Evolutionary conservation across 371 early-diverging fungal genomes (phyloP).

Genomic region (Apophysomyces variabilis): DNA sequence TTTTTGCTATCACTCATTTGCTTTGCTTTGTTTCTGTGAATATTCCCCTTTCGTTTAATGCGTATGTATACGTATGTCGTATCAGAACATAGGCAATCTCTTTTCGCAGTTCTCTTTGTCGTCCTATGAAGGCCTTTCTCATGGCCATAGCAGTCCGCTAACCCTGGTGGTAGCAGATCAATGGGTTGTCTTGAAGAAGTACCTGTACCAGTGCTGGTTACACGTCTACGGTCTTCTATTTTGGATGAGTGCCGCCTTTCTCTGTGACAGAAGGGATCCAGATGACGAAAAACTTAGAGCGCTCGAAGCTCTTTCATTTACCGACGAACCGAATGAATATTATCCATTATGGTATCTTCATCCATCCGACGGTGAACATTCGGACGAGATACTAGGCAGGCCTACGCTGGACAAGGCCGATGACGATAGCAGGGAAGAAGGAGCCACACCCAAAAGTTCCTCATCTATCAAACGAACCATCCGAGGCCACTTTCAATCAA

Average conservation of each 20-base stretch:
- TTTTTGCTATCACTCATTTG: not conserved
- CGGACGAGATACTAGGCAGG: not conserved
- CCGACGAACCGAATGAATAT: not conserved
- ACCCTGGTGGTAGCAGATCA: not conserved
- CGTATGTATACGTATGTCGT: conserved; percentile 7
- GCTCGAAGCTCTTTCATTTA: conserved; percentile 14
- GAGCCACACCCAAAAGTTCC: not conserved
- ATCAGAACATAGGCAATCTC: not conserved
- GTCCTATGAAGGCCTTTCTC: not conserved
- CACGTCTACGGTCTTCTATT: conserved; percentile 34
- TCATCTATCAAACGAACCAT: conserved; percentile 17
- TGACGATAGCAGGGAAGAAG: not conserved
- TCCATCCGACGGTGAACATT: not conserved
- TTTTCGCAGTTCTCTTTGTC: not conserved
- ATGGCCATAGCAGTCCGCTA: not conserved
- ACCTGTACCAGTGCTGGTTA: conserved; percentile 34
- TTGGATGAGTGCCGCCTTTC: conserved; percentile 29
- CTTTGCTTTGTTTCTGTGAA: not conserved
- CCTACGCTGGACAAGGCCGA: not conserved
- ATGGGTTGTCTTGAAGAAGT: conserved; percentile 9
- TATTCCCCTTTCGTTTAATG: not conserved
- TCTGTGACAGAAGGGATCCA: not conserved
- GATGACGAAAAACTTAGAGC: conserved; percentile 1
- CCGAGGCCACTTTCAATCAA: conserved; percentile 16
- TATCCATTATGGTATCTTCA: conserved; percentile 1